Conservation (phyloP, 2,329 filamentous ascomycete species). For the Curvularia hawaiiensis region DNA sequence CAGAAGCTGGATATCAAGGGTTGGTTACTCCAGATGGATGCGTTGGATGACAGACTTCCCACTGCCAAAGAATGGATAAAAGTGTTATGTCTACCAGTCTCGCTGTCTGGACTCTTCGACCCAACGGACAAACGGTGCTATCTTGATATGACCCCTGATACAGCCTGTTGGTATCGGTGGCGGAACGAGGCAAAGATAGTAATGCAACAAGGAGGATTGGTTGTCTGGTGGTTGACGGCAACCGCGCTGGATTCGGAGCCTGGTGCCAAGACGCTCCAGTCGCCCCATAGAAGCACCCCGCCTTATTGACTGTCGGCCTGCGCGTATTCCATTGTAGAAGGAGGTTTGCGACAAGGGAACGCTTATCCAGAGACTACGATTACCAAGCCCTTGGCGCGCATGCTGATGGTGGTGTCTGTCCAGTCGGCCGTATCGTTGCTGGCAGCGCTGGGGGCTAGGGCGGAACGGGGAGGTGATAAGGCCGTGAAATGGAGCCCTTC, state of each 20-base stretch:
- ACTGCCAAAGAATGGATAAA: neutral
- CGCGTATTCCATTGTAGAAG: conserved; percentile 17
- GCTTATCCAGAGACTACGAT: conserved; percentile 18
- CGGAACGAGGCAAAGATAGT: neutral
- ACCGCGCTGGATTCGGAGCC: neutral
- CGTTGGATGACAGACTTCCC: neutral
- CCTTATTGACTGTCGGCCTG: conserved; percentile 9
- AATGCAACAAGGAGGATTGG: neutral
- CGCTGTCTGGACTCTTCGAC: neutral
- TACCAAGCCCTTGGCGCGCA: conserved; percentile 29
- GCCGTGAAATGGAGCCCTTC: conserved; percentile 2
- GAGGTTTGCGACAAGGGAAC: conserved; percentile 17
- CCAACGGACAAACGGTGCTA: neutral
- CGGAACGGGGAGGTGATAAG: conserved; percentile 15
- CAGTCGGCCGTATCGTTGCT: conserved; percentile 1
- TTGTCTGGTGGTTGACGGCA: neutral
- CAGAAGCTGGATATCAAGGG: neutral
- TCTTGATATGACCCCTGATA: neutral
- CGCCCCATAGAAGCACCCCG: conserved; percentile 2
- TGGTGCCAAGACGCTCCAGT: neutral
- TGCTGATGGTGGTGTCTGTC: conserved; percentile 1
- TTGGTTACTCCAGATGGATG: neutral
- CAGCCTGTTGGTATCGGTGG: neutral
- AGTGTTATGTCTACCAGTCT: neutral
- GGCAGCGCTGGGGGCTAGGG: conserved; percentile 3